Evolutionary conservation across 1,284 basidiomycete genomes (phyloP), one percentile per base, ranked within the genome.

Genomic region (Fomitopsis palustris): DNA sequence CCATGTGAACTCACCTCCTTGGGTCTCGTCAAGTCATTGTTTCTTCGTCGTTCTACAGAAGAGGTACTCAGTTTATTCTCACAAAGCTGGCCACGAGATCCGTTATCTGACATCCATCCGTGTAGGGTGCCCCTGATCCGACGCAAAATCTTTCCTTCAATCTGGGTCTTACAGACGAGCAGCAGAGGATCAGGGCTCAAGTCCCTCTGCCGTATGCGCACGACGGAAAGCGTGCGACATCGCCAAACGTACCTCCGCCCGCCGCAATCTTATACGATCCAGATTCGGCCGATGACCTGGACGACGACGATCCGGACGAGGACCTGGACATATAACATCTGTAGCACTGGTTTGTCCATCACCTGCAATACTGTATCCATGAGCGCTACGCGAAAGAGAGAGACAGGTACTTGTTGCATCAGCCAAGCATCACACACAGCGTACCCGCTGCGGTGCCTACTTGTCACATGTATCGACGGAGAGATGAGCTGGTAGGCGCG

Each of bases 271-370:
- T 82, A 56, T 95, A 94, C 62, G 89, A 93, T 65, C 92, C 93
- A 17, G 92, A 94, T 69, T 92, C 91, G 19, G 92, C 89, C 35
- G 92, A 95, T 68, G 93, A 95, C 65, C 82, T 93, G 53, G 92
- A 95, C 66, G 92, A 93, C 57, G 93, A 95, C 57, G 92, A 95
- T 76, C 92, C 92, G 21, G 92, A 95, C 66, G 92, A 94, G 68
- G 92, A 95, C 71, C 74, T 95, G 59, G 90, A 95, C 69, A 87
- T 94, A 59, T 93, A 77, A 43, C 4, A 19, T 25, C 35, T 5
- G 35, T 14, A 9, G 16, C 16, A 14, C 35, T 3, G 31, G 12
- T 33, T 7, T 6, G 31, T 1, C 12, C 31, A 14, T 14, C 4
- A n/a, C 35, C 35, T 12, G 35, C 35, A 1, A 37, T 37, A 6